Conservation (phyloP, 805 yeast genomes). For the Schwanniomyces sp. region DNA sequence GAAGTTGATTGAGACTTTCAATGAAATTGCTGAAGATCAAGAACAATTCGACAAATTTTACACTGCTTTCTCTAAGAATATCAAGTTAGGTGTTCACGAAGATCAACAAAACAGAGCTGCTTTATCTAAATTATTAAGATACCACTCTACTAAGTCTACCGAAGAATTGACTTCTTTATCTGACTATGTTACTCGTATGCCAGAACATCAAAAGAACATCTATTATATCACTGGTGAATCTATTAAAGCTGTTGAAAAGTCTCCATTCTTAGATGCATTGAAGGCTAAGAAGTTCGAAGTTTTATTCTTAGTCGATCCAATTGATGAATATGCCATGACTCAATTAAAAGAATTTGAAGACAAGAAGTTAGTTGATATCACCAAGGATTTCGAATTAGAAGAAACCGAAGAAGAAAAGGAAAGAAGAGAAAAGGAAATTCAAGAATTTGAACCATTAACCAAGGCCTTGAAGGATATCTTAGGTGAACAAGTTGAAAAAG, state of each 20-base stretch:
- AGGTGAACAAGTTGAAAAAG: slow-evolving; percentile 99
- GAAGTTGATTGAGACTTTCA: slow-evolving; percentile 97
- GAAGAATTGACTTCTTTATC: slow-evolving; percentile 94
- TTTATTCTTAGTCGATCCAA: slow-evolving; percentile 96
- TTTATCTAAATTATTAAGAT: slow-evolving; percentile 94
- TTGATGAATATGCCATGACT: slow-evolving; percentile 99
- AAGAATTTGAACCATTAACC: slow-evolving; percentile 90
- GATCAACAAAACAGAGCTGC: slow-evolving; percentile 96
- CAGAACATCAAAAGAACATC: slow-evolving; percentile 99
- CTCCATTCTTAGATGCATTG: slow-evolving; percentile 98
- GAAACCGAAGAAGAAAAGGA: slow-evolving; percentile 98
- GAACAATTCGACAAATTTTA: slow-evolving; percentile 99
- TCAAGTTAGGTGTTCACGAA: slow-evolving; percentile 98
- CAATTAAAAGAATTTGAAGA: slow-evolving; percentile 99
- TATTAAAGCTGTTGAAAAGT: slow-evolving; percentile 94
- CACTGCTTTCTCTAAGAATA: slow-evolving; percentile 96
- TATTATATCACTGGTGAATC: slow-evolving; percentile 99
- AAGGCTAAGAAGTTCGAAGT: slow-evolving; percentile 99
- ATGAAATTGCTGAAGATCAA: slow-evolving; percentile 98
- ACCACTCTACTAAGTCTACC: slow-evolving; percentile 91
- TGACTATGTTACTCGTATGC: slow-evolving; percentile 99
- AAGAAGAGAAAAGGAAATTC: slow-evolving; percentile 87
- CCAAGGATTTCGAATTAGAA: slow-evolving; percentile 98
- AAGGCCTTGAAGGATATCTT: slow-evolving; percentile 94
- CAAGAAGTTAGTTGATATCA: slow-evolving; percentile 97